Evolutionary conservation across 78 protist species (phyloP).

Genomic region (Diacronema lutheri): DNA sequence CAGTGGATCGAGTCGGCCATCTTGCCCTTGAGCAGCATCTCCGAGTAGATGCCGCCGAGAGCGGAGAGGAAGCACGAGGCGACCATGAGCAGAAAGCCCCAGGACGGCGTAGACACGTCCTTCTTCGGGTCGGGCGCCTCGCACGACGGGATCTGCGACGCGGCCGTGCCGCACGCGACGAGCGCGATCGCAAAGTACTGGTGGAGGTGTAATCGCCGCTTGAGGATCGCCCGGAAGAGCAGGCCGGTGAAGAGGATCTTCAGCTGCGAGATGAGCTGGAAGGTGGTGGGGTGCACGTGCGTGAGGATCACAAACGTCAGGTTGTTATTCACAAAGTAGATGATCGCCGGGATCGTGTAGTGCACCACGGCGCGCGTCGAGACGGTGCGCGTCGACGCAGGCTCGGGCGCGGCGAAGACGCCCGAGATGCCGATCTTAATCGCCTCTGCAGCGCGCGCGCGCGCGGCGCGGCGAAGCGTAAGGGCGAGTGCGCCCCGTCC

Average conservation of each 20-base stretch:
- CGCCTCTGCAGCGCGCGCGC: no score
- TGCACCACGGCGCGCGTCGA: neutral
- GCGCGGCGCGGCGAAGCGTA: no score
- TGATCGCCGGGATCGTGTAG: neutral
- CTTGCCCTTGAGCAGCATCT: neutral
- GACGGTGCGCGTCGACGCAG: no score
- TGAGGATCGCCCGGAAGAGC: neutral
- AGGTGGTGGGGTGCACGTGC: neutral
- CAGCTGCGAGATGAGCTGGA: neutral
- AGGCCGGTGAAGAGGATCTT: neutral
- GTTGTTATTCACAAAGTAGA: neutral
- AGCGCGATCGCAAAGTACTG: neutral
- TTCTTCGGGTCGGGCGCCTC: neutral
- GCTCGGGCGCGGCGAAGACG: no score
- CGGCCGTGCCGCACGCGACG: neutral
- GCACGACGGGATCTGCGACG: neutral
- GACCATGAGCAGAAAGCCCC: neutral
- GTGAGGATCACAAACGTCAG: neutral
- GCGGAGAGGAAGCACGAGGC: neutral
- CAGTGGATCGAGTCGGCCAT: neutral
- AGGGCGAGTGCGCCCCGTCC: no score
- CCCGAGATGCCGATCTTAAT: no score
- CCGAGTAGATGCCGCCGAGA: neutral
- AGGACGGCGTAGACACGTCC: neutral
- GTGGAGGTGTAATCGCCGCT: neutral